Base-by-base conservation (phyloP, 2,329 filamentous ascomycete species). In the Apiospora rasikravindrae region DNA sequence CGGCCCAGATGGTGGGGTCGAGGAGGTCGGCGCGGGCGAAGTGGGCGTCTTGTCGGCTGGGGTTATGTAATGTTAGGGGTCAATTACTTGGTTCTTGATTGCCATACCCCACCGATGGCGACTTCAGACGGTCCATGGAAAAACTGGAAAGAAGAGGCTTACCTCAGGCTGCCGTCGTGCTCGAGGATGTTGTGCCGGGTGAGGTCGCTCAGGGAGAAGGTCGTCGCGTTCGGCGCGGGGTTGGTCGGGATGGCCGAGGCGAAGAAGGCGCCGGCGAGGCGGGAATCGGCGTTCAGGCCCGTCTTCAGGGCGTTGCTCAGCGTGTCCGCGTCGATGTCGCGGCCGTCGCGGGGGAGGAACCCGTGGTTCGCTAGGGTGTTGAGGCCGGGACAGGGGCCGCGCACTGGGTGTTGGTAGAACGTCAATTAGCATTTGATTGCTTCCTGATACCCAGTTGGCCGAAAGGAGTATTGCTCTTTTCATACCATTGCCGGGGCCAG, bases 91-190 rank as follows among this genome's bases (percentile, higher is more conserved):
- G n/a, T n/a, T n/a, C n/a, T n/a, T n/a, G n/a, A n/a, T n/a, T n/a
- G n/a, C n/a, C n/a, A n/a, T n/a, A n/a, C n/a, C n/a, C n/a, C n/a
- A n/a, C n/a, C n/a, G n/a, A n/a, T n/a, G n/a, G n/a, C n/a, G n/a
- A n/a, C n/a, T n/a, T n/a, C n/a, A n/a, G n/a, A n/a, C n/a, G n/a
- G n/a, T n/a, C n/a, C n/a, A n/a, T n/a, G n/a, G 33, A 6, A 33
- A 33, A 6, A 6, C 33, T 3, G 57, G 33, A 19, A 24, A 26
- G 6, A 5, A 10, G 61, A 14, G n/a, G 26, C 37, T 3, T 33
- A 76, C 75, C 76, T 77, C 61, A 77, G 71, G 51, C 75, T 76
- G 26, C 42, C 73, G 64, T 77, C 76, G n/a, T 77, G 76, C 53
- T 77, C 76, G n/a, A 77, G 37, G 14, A 76, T 61, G 24, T 76